Evolutionary conservation across 2,329 filamentous ascomycete genomes (phyloP).

Genomic region (Penicillium sp.): DNA sequence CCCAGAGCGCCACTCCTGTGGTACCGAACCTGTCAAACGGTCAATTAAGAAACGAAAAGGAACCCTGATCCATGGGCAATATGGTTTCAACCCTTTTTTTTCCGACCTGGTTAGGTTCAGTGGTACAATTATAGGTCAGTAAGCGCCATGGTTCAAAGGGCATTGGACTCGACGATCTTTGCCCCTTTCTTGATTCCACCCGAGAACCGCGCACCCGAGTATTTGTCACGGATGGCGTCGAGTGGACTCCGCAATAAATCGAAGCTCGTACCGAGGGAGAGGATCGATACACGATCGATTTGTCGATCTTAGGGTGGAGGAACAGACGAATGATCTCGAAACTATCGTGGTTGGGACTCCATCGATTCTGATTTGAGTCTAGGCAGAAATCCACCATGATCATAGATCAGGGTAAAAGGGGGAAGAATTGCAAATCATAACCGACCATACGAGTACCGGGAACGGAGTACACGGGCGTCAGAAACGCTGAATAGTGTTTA

Average conservation of each 20-base stretch:
- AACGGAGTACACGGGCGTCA: too few relatives aligned
- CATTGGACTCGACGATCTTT: constrained; percentile 9
- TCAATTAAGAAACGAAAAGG: not conserved
- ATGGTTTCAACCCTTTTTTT: too few relatives aligned
- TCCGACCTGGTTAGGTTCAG: not conserved
- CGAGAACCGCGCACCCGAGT: not conserved
- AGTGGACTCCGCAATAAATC: constrained; percentile 7
- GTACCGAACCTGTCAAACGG: too few relatives aligned
- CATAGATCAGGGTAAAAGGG: too few relatives aligned
- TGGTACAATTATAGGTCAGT: too few relatives aligned
- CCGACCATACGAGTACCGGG: too few relatives aligned
- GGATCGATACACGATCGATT: constrained; percentile 17
- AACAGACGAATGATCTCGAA: not conserved
- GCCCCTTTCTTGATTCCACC: constrained; percentile 3
- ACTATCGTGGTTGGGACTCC: constrained; percentile 7
- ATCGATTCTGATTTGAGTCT: constrained; percentile 1
- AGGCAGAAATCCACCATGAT: too few relatives aligned
- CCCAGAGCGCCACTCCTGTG: too few relatives aligned
- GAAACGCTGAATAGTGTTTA: too few relatives aligned
- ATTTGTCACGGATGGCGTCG: constrained; percentile 16
- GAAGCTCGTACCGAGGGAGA: constrained; percentile 6
- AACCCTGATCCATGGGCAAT: too few relatives aligned
- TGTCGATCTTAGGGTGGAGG: constrained; percentile 6
- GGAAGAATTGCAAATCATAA: too few relatives aligned
- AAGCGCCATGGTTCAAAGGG: too few relatives aligned